A percentile compares a stretch with the other conserved stretches of the same genome.
phyloP scores from a whole-genome alignment of 768 basidiomycete species.

The Lentinula edodes region DNA sequence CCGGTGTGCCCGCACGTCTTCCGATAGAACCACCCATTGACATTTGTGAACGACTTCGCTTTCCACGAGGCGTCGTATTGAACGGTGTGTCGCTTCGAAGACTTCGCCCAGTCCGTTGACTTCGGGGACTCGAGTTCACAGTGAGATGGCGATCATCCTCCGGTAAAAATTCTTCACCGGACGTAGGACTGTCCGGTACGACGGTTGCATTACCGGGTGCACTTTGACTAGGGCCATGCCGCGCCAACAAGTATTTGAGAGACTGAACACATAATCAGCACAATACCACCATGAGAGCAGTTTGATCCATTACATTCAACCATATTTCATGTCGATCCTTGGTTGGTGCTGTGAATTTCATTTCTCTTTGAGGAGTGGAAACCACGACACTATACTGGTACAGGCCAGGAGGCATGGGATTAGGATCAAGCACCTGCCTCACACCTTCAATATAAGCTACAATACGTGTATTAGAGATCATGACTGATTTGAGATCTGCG shows the following conservation, averaged over 20 bases:
- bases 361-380: slow-evolving; percentile 89
- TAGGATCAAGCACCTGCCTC: slow-evolving; percentile 86
- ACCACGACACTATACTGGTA: slow-evolving; percentile 92
- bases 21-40: slow-evolving; percentile 69
- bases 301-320: slow-evolving; percentile 62
- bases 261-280: slow-evolving; percentile 47
- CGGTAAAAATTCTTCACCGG: slow-evolving; percentile 33
- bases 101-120: slow-evolving; percentile 67
- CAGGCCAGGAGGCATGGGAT: slow-evolving; percentile 92
- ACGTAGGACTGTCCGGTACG: slow-evolving; percentile 44
- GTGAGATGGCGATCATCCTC: slow-evolving; percentile 48
- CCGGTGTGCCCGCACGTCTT: slow-evolving; percentile 88
- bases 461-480: slow-evolving; percentile 6
- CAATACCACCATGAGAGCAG: slow-evolving; percentile 8
- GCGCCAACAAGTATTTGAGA: slow-evolving; percentile 81
- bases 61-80: slow-evolving; percentile 73
- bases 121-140: slow-evolving; percentile 59
- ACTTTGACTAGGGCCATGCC: slow-evolving; percentile 43
- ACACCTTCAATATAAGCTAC: slow-evolving; percentile 92
- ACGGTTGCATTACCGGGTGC: slow-evolving; percentile 30
- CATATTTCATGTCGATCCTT: slow-evolving; percentile 97
- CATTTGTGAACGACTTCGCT: slow-evolving; percentile 73
- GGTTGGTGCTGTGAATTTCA: slow-evolving; percentile 96
- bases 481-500: slow-evolving; percentile 5
- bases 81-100: slow-evolving; percentile 55